Evolutionary conservation across 108 stramenopile species (phyloP).

Genomic region (Cyclotella choctawhatcheeana): DNA sequence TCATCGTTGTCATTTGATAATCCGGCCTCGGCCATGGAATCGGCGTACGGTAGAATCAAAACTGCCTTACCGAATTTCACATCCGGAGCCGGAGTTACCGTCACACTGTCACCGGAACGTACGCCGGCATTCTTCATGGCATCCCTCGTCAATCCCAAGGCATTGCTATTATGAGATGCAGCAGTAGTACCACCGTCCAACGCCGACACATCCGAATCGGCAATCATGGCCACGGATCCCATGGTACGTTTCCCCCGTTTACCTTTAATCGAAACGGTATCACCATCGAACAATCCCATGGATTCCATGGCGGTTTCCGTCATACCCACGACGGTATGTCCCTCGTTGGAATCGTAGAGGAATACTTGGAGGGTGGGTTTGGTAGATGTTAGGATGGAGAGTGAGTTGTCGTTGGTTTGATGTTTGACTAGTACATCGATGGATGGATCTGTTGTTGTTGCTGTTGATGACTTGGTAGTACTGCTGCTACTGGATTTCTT

Average conservation of each 20-base stretch:
- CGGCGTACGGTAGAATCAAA: conserved; percentile 74
- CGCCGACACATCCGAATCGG: conserved; percentile 64
- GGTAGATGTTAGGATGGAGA: conserved; percentile 59
- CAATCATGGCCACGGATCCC: conserved; percentile 75
- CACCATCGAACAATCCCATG: conserved; percentile 88
- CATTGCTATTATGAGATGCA: conserved; percentile 37
- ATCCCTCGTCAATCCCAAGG: conserved; percentile 80
- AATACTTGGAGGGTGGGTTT: conserved; percentile 79
- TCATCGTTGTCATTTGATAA: conserved; percentile 53
- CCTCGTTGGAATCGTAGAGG: conserved; percentile 62
- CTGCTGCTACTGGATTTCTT: conserved; percentile 27
- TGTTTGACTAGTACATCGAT: background rate
- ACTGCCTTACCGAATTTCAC: conserved; percentile 91
- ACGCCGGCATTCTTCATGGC: conserved; percentile 90
- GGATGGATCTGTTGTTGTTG: conserved; percentile 7
- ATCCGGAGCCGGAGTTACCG: conserved; percentile 75
- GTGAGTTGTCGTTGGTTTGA: conserved; percentile 55
- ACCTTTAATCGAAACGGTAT: conserved; percentile 85
- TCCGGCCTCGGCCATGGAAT: conserved; percentile 68
- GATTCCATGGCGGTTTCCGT: conserved; percentile 74
- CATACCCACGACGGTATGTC: conserved; percentile 85
- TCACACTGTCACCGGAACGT: conserved; percentile 81
- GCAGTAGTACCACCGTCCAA: conserved; percentile 51
- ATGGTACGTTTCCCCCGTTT: conserved; percentile 84
- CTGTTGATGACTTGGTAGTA: background rate